Percentiles rank a stretch among this genome's conserved stretches.
phyloP scores from a whole-genome alignment of 225 moss, liverwort and hornwort species.

The Asterella californica region DNA sequence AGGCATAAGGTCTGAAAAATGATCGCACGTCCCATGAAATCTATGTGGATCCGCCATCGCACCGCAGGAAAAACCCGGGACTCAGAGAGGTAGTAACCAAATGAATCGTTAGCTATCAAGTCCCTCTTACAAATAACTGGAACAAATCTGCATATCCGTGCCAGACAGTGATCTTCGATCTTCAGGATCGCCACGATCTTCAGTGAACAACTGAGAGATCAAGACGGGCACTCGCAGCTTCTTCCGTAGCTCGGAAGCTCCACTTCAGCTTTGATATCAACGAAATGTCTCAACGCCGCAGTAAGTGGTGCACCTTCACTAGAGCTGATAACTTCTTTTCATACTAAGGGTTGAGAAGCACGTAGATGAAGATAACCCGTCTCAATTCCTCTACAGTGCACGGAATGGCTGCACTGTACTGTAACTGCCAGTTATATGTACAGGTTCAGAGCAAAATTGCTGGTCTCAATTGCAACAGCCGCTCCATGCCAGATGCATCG shows the following conservation, averaged over 20 bases:
- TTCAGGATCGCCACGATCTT: background rate
- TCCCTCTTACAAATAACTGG: background rate
- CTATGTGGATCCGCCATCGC: constrained; percentile 1
- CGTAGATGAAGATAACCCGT: background rate
- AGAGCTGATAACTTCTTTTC: background rate
- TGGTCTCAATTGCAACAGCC: too few relatives aligned
- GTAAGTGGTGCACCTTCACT: background rate
- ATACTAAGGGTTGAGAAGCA: background rate
- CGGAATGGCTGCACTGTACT: background rate
- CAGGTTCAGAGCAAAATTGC: too few relatives aligned
- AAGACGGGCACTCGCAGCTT: background rate
- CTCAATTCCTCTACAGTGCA: background rate
- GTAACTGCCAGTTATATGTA: background rate
- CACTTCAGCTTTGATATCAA: background rate
- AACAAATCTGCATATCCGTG: background rate
- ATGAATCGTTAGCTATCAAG: background rate
- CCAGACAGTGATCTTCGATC: background rate
- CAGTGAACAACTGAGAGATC: background rate
- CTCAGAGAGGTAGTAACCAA: background rate
- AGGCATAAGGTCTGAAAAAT: background rate
- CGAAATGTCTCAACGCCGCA: background rate
- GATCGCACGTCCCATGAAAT: background rate
- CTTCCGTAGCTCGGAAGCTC: background rate
- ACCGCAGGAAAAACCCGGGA: background rate
- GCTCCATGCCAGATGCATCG: too few relatives aligned